phyloP scores from a whole-genome alignment of 225 moss, liverwort and hornwort species.

The Pseudoscleropodium purum region DNA sequence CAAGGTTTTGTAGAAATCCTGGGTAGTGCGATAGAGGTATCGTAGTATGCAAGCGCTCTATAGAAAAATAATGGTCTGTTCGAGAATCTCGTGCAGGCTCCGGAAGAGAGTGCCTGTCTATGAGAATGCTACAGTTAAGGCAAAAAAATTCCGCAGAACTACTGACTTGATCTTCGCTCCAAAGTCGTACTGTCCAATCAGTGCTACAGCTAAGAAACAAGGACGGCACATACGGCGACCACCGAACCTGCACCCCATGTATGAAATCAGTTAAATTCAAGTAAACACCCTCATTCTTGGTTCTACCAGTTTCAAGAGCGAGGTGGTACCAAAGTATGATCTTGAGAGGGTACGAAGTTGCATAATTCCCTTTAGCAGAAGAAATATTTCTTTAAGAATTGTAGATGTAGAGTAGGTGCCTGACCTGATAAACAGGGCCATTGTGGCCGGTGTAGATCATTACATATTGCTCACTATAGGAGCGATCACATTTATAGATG shows the following conservation, averaged over 20 bases:
- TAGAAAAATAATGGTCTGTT: background rate
- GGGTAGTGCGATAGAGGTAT: background rate
- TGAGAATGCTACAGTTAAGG: background rate
- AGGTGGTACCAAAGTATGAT: background rate
- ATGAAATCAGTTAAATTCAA: background rate
- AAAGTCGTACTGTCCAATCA: slow-evolving; percentile 95
- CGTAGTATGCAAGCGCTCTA: background rate
- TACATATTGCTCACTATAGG: slow-evolving; percentile 89
- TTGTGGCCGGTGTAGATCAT: slow-evolving; percentile 78
- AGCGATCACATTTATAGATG: slow-evolving; percentile 93
- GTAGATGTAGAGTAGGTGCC: background rate
- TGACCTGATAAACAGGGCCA: slow-evolving; percentile 94
- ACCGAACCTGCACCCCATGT: slow-evolving; percentile 43
- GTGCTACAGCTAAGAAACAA: slow-evolving; percentile 87
- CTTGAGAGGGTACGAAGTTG: background rate
- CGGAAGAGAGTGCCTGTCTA: background rate
- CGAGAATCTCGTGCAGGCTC: background rate
- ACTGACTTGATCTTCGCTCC: slow-evolving; percentile 90
- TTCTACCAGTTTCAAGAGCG: background rate
- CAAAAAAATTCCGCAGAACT: background rate
- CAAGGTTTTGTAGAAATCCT: background rate
- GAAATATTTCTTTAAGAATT: background rate
- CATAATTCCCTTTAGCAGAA: background rate
- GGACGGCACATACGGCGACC: slow-evolving; percentile 67
- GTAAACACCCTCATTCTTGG: background rate